Evolutionary conservation across 768 basidiomycete genomes (phyloP), one percentile per base, ranked within the genome.

Genomic region (Termitomyces sp.): DNA sequence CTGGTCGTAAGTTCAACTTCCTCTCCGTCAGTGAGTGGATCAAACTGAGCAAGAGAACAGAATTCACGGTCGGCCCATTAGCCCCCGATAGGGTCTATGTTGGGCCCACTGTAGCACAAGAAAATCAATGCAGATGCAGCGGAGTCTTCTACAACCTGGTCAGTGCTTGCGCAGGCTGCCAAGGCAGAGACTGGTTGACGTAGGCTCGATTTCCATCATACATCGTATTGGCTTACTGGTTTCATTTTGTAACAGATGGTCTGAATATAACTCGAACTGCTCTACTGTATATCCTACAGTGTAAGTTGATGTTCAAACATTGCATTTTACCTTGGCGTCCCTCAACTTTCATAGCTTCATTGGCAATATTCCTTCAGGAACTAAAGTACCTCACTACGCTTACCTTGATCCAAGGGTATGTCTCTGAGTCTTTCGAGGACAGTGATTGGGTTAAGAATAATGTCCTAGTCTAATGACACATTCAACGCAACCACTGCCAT

Each of bases 61-160:
- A 58, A 18, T 81, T 78, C 61, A 66, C 59, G 6, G 65, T 83
- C 22, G 64, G 63, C 6, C 68, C 77, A 1, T 58, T 76, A 41
- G 64, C 61, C 3, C 42, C 52, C 6, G 67, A 64, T 31, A 69
- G 65, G 30, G 69, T 72, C 16, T 81, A 80, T 61, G 61, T 70
- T 48, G 76, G 78, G 1, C 80, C 81, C 8, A 66, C 67, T 18
- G 13, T 57, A 33, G 59, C 48, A 8, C 60, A 67, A 24, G 75
- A 70, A 16, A 80, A 77, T 54, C n/a, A 60, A n/a, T 84, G 83
- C 65, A 68, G 68, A 61, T 83, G 82, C 67, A 82, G 77, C 62
- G 75, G 81, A 0, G 79, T 84, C 12, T 77, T 78, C 48, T 85
- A 83, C 67, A 77, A 78, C n/a, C 63, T 82, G 63, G 62, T 81